Conservation (phyloP, 495 filamentous ascomycete species). For the Podospora tetraspora region DNA sequence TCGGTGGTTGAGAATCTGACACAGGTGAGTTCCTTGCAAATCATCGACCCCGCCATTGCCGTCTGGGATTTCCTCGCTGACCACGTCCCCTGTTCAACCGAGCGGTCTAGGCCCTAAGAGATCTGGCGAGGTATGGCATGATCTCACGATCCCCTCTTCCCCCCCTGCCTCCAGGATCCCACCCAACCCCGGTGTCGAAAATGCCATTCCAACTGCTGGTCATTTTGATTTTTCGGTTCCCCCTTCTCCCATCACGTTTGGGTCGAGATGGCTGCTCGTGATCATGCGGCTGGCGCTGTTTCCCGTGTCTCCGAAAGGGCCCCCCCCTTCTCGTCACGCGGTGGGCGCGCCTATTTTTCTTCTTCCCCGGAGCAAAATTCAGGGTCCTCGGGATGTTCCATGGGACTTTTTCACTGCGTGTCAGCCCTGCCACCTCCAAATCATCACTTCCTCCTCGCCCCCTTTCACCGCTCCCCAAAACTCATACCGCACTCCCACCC, state of each 20-base stretch:
- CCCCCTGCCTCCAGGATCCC: slow-evolving; percentile 1
- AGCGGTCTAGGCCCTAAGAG: slow-evolving; percentile 40
- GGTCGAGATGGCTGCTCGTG: background rate
- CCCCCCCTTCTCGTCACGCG: background rate
- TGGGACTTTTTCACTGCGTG: background rate
- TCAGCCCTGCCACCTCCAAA: background rate
- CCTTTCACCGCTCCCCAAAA: background rate
- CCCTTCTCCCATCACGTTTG: background rate
- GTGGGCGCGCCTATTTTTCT: background rate
- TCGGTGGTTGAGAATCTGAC: background rate
- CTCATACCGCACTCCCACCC: background rate
- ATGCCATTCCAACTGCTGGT: slow-evolving; percentile 13
- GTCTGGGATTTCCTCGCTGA: slow-evolving; percentile 14
- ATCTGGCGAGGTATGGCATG: slow-evolving; percentile 43
- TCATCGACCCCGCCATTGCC: slow-evolving; percentile 6
- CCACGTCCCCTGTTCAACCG: slow-evolving; percentile 11
- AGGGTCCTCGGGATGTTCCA: background rate
- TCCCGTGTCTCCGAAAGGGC: background rate
- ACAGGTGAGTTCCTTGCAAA: background rate
- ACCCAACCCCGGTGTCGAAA: background rate
- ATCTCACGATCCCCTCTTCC: slow-evolving; percentile 17
- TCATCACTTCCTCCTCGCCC: background rate
- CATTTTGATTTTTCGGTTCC: slow-evolving; percentile 1
- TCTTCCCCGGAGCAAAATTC: background rate
- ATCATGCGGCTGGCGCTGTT: background rate